Evolutionary conservation across 257 asterid genomes (phyloP).

Genomic region (Primulina huaijiensis): DNA sequence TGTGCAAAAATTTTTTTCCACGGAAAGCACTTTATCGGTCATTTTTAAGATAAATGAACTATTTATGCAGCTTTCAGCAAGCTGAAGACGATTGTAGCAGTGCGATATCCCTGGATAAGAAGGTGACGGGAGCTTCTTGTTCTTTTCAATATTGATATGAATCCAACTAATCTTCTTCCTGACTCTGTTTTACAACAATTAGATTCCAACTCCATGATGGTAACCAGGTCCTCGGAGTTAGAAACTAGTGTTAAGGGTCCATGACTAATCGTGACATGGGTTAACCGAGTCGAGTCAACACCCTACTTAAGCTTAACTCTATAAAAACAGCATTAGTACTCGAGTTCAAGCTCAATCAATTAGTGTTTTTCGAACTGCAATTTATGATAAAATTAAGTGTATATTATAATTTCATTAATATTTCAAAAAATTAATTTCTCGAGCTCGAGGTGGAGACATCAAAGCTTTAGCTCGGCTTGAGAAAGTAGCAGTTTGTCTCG

Average conservation of each 20-base stretch:
- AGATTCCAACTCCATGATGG: not conserved
- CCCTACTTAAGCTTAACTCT: not conserved
- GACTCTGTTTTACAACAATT: not conserved
- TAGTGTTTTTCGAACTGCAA: no score
- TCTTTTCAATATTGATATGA: not conserved
- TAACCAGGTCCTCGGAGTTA: not conserved
- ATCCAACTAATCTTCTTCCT: not conserved
- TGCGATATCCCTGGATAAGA: slow-evolving; percentile 82
- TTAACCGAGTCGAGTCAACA: not conserved
- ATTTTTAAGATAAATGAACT: slow-evolving; percentile 16
- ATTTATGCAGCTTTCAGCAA: slow-evolving; percentile 65
- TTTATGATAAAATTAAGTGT: not conserved
- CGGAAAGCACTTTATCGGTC: not conserved
- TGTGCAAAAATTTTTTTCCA: slow-evolving; percentile 4
- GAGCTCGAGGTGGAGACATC: no score
- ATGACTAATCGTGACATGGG: not conserved
- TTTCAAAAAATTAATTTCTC: no score
- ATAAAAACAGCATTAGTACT: no score
- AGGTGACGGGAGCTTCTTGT: slow-evolving; percentile 45
- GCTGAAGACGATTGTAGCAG: slow-evolving; percentile 72
- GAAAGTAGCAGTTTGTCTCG: not conserved
- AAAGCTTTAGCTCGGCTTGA: not conserved
- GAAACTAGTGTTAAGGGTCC: not conserved
- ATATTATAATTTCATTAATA: no score
- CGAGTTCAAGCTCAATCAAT: no score